A percentile compares a stretch with the other conserved stretches of the same genome.
These are phyloP conservation scores for Rhynchospora pubera DNA, from an alignment of 176 grass and related monocot genomes.

Conservation along the genomic window DNA sequence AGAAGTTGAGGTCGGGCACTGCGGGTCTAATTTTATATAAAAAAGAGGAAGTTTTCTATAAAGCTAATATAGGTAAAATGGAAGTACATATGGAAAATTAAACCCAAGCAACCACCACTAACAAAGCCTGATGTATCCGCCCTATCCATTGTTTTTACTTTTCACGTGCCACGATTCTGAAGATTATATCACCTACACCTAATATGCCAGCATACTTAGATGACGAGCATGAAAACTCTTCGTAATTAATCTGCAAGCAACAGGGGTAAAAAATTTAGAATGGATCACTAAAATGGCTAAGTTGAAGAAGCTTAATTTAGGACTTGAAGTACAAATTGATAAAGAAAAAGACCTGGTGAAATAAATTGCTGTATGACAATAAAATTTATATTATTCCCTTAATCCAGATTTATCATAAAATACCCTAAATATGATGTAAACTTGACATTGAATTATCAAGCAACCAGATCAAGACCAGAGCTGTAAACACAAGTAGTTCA, in stretches of 20 bases:
- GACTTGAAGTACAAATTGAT: not conserved
- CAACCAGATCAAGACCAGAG: not conserved
- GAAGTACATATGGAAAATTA: constrained; percentile 61
- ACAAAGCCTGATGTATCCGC: constrained; percentile 92
- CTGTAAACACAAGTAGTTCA: not conserved
- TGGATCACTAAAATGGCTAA: not conserved
- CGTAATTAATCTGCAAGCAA: constrained; percentile 11
- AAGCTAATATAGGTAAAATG: constrained; percentile 61
- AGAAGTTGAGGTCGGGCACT: not conserved
- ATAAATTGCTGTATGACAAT: not conserved
- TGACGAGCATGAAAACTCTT: not conserved
- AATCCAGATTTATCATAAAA: not conserved
- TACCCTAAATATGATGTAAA: not conserved
- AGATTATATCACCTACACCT: not conserved
- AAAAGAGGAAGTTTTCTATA: not conserved
- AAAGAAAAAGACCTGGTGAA: not conserved
- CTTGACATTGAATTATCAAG: not conserved
- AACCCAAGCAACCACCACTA: constrained; percentile 44
- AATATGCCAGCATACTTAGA: not conserved
- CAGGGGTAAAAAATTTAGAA: not conserved
- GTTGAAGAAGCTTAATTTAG: not conserved
- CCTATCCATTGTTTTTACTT: constrained; percentile 61
- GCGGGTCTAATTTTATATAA: not conserved
- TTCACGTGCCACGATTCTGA: constrained; percentile 11
- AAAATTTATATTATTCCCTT: not conserved